Percentiles rank a stretch among this genome's conserved stretches.
Conservation (phyloP, 2,329 filamentous ascomycete species). For the Allantophomopsis lycopodina region DNA sequence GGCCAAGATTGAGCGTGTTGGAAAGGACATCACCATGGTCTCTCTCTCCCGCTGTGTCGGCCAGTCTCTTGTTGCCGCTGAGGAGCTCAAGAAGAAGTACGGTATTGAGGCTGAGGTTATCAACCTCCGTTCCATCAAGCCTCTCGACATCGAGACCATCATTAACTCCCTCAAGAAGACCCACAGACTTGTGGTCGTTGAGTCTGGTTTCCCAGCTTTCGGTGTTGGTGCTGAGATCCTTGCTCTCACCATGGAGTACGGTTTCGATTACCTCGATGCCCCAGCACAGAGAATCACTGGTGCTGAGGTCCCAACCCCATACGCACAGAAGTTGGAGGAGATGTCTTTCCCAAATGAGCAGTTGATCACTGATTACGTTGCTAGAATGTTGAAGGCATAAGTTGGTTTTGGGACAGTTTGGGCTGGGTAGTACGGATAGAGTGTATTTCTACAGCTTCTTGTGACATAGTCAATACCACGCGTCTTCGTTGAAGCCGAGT, state of each 20-base stretch:
- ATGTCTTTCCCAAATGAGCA: constrained; percentile 88
- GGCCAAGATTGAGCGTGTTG: constrained; percentile 94
- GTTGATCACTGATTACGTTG: constrained; percentile 76
- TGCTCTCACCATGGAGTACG: constrained; percentile 92
- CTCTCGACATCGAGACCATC: constrained; percentile 87
- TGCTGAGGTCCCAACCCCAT: constrained; percentile 93
- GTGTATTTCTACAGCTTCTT: background rate
- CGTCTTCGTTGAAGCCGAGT: too few relatives aligned
- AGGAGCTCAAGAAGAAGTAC: constrained; percentile 90
- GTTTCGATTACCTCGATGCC: constrained; percentile 92
- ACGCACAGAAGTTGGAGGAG: constrained; percentile 84
- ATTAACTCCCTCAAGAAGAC: constrained; percentile 99
- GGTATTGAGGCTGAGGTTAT: constrained; percentile 92
- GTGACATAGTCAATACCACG: background rate
- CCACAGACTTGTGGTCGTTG: constrained; percentile 75
- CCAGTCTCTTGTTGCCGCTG: constrained; percentile 76
- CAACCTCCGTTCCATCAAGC: constrained; percentile 96
- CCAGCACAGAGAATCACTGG: constrained; percentile 90
- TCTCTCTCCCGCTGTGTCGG: constrained; percentile 91
- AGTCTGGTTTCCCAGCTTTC: constrained; percentile 93
- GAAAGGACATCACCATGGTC: constrained; percentile 94
- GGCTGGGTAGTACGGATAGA: background rate
- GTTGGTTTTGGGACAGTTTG: background rate
- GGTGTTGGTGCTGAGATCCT: constrained; percentile 89
- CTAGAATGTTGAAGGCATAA: constrained; percentile 72